phyloP scores from a whole-genome alignment of 2,329 filamentous ascomycete species.

The Colletotrichum echinochloae region DNA sequence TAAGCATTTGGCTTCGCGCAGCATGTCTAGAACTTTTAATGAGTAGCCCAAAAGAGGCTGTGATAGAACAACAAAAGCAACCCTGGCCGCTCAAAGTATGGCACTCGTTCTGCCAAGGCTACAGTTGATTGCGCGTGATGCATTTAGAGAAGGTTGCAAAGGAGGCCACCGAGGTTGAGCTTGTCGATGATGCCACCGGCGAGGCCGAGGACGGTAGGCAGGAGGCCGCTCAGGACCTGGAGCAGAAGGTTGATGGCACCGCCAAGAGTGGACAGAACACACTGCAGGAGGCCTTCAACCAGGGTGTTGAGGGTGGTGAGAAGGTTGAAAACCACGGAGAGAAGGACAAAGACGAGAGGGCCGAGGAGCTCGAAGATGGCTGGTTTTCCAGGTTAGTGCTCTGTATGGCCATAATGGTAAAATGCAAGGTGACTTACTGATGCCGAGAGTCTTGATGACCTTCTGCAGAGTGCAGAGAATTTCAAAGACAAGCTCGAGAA shows the following conservation, averaged over 20 bases:
- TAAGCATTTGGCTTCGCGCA: not conserved
- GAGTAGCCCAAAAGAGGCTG: not conserved
- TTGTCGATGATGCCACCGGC: slow-evolving; percentile 23
- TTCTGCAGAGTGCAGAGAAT: slow-evolving; percentile 25
- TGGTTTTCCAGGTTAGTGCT: not conserved
- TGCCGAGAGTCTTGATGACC: slow-evolving; percentile 26
- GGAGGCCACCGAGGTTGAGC: slow-evolving; percentile 25
- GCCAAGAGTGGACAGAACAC: slow-evolving; percentile 23
- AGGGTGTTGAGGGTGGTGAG: slow-evolving; percentile 32
- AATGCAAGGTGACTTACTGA: not conserved
- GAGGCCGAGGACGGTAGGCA: slow-evolving; percentile 30
- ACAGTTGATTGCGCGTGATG: not conserved
- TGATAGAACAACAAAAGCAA: not conserved
- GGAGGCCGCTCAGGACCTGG: slow-evolving; percentile 33
- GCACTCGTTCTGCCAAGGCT: no score
- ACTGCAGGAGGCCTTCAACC: slow-evolving; percentile 27
- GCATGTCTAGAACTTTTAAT: not conserved
- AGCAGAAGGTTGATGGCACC: slow-evolving; percentile 24
- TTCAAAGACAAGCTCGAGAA: slow-evolving; percentile 35
- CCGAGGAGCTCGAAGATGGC: slow-evolving; percentile 39
- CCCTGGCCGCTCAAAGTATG: not conserved
- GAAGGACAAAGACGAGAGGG: slow-evolving; percentile 31
- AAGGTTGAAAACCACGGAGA: slow-evolving; percentile 27
- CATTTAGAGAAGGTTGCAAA: slow-evolving; percentile 29
- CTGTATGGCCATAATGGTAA: rapidly evolving